These are phyloP conservation scores for Pseudopediastrum boryanum DNA, from an alignment of 139 green algal genomes.

Conservation along the genomic window DNA sequence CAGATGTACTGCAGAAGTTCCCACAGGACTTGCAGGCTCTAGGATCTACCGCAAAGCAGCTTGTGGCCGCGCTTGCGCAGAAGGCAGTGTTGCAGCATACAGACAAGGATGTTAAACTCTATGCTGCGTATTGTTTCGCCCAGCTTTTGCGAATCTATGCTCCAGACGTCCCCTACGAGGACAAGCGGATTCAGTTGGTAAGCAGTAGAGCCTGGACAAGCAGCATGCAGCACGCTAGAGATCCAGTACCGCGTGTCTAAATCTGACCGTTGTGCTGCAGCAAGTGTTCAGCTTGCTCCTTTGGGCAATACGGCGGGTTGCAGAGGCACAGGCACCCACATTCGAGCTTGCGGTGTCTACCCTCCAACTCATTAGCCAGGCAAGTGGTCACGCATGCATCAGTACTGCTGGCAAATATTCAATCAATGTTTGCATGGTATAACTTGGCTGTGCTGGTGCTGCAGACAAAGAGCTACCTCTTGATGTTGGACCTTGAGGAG, in stretches of 20 bases:
- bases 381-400: constrained; percentile 8
- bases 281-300: constrained; percentile 62
- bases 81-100: constrained; percentile 46
- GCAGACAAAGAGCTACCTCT: constrained; percentile 60
- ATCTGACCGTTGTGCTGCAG: constrained; percentile 37
- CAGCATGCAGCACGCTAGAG: background rate
- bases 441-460: background rate
- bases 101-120: constrained; percentile 72
- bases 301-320: constrained; percentile 53
- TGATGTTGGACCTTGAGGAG: constrained; percentile 64
- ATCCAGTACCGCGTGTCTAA: background rate
- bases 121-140: constrained; percentile 50
- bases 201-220: background rate
- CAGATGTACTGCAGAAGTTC: constrained; percentile 39
- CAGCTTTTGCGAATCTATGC: constrained; percentile 65
- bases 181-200: constrained; percentile 52
- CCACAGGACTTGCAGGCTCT: constrained; percentile 49
- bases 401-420: background rate
- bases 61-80: constrained; percentile 39
- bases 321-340: constrained; percentile 44
- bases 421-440: background rate
- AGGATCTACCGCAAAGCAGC: constrained; percentile 32
- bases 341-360: constrained; percentile 60
- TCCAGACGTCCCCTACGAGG: constrained; percentile 65
- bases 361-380: constrained; percentile 62